These are phyloP conservation scores for Rhytidhysteron rufulum DNA, from an alignment of 2,329 filamentous ascomycete species.

Conservation along the genomic window DNA sequence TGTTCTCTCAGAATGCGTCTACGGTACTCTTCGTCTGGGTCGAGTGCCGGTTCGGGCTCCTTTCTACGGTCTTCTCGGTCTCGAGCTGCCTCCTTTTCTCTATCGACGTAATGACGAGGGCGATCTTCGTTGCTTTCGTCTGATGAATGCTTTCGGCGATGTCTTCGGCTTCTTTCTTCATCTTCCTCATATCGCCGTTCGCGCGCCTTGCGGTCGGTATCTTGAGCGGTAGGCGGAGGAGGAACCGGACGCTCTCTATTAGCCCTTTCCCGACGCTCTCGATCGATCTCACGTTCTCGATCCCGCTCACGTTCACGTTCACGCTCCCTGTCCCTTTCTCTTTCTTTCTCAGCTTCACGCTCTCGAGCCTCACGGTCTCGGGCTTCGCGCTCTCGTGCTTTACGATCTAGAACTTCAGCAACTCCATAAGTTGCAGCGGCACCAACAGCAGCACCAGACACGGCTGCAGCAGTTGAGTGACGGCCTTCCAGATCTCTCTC, in stretches of 20 bases:
- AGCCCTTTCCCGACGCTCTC: constrained; percentile 24
- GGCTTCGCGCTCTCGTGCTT: constrained; percentile 28
- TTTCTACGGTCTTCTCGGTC: constrained; percentile 28
- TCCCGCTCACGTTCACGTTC: constrained; percentile 27
- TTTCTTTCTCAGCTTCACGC: constrained; percentile 23
- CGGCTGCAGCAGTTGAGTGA: constrained; percentile 4
- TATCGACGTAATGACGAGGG: constrained; percentile 33
- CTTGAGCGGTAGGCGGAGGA: constrained; percentile 10
- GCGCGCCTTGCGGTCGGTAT: constrained; percentile 18
- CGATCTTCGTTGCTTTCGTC: constrained; percentile 33
- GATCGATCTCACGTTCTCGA: constrained; percentile 24
- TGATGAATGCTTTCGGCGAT: constrained; percentile 24
- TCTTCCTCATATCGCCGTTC: constrained; percentile 33
- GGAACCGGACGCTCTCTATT: constrained; percentile 4
- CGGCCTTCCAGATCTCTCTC: constrained; percentile 12
- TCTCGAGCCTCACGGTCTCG: constrained; percentile 26
- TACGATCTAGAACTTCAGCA: constrained; percentile 19
- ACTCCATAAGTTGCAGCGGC: constrained; percentile 27
- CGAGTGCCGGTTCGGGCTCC: constrained; percentile 31
- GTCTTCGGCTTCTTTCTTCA: constrained; percentile 18
- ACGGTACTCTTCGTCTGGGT: constrained; percentile 50
- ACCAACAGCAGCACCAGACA: constrained; percentile 17
- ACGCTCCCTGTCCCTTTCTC: constrained; percentile 24
- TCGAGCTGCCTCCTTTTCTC: constrained; percentile 17
- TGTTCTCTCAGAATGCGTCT: constrained; percentile 45